Evolutionary conservation across 2,329 filamentous ascomycete species (phyloP).

Genomic region (Westerdykella ornata): DNA sequence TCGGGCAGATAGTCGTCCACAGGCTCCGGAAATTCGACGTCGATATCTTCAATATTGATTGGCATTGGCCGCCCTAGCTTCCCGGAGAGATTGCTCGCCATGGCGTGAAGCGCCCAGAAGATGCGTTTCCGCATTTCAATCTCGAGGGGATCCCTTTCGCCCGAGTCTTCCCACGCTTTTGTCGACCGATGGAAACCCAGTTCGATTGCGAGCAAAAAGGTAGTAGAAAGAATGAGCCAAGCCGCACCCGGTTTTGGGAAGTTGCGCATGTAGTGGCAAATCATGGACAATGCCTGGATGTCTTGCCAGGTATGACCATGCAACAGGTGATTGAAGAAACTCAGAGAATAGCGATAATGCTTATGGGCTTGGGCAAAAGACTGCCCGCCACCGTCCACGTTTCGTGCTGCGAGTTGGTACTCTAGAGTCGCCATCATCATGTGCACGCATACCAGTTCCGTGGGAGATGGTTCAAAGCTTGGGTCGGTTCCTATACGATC

Average conservation of each 20-base stretch:
- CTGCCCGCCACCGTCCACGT: conserved; percentile 41
- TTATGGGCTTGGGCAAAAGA: conserved; percentile 62
- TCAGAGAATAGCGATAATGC: conserved; percentile 70
- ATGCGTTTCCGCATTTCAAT: conserved; percentile 71
- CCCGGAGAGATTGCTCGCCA: conserved; percentile 63
- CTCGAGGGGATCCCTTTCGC: conserved; percentile 49
- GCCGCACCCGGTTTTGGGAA: conserved; percentile 75
- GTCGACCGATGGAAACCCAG: conserved; percentile 67
- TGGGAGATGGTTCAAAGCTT: conserved; percentile 53
- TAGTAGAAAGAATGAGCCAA: conserved; percentile 59
- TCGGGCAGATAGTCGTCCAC: conserved; percentile 65
- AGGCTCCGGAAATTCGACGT: conserved; percentile 67
- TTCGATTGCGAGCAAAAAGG: conserved; percentile 65
- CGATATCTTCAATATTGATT: conserved; percentile 66
- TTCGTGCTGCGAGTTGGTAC: conserved; percentile 69
- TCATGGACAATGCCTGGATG: conserved; percentile 66
- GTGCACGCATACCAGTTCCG: conserved; percentile 65
- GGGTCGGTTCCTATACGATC: conserved; percentile 70
- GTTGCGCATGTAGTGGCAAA: conserved; percentile 64
- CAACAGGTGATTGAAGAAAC: conserved; percentile 60
- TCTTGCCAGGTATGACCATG: conserved; percentile 57
- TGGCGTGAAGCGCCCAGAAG: conserved; percentile 63
- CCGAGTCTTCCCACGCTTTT: conserved; percentile 49
- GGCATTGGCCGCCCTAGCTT: conserved; percentile 73
- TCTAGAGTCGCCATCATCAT: conserved; percentile 74